phyloP scores from a whole-genome alignment of 129 eudicot species.

The Flaveria brownii region DNA sequence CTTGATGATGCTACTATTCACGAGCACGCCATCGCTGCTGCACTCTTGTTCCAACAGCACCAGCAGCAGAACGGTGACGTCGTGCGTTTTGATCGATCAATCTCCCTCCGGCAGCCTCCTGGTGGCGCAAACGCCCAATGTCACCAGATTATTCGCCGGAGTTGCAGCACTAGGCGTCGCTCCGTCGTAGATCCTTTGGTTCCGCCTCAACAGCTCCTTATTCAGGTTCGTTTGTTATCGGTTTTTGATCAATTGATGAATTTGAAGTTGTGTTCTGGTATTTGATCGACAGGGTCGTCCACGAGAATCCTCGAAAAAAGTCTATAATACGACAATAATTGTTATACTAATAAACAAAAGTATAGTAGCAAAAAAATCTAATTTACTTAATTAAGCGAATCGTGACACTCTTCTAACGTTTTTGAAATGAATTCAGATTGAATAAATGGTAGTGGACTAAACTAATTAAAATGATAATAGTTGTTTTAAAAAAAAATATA shows the following conservation, averaged over 20 bases:
- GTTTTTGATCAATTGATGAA: background rate
- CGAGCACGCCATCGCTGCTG: conserved; percentile 80
- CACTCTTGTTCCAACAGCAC: conserved; percentile 40
- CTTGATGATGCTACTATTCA: conserved; percentile 48
- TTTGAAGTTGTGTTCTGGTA: too few species aligned
- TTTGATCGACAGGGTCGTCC: too few species aligned
- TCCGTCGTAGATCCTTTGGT: conserved; percentile 68
- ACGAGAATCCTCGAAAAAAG: too few species aligned
- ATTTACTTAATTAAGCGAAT: too few species aligned
- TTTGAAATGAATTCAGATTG: too few species aligned
- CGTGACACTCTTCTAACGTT: too few species aligned
- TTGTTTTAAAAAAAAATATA: too few species aligned
- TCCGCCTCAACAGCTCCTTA: conserved; percentile 65
- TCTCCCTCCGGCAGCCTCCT: conserved; percentile 43
- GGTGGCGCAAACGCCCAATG: conserved; percentile 37
- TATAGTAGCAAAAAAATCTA: too few species aligned
- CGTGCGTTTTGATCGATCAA: conserved; percentile 60
- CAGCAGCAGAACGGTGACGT: conserved; percentile 55
- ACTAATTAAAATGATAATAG: too few species aligned
- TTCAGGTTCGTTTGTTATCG: conserved; percentile 59
- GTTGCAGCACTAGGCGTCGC: conserved; percentile 67
- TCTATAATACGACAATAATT: too few species aligned
- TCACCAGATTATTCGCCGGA: conserved; percentile 51
- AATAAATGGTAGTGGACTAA: too few species aligned
- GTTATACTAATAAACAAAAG: too few species aligned